Conservation (phyloP, 495 filamentous ascomycete genomes). For the Glarea lozoyensis region DNA sequence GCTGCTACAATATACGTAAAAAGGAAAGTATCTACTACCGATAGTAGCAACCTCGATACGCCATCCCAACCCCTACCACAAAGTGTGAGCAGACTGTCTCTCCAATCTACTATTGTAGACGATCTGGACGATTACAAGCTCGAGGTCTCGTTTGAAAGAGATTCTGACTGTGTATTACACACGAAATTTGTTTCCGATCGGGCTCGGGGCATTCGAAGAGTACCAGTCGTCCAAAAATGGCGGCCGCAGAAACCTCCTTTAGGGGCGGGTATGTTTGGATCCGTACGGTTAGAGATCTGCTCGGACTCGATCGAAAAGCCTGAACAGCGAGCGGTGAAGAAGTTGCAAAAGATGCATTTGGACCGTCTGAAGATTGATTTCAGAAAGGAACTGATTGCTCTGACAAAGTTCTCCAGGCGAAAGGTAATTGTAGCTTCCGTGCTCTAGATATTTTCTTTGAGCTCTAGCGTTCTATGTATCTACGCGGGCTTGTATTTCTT, state of each 20-base stretch:
- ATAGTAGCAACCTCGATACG: no score
- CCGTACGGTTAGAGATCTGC: neutral
- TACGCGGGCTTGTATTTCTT: no score
- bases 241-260: neutral
- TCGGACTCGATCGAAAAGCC: neutral
- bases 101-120: no score
- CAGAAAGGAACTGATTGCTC: conserved; percentile 19
- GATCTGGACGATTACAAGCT: conserved; percentile 5
- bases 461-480: no score
- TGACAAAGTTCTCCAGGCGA: conserved; percentile 17
- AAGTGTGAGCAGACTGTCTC: no score
- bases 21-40: no score
- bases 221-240: neutral
- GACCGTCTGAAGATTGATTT: conserved; percentile 12
- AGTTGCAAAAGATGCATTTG: conserved; percentile 3
- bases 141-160: neutral
- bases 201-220: neutral
- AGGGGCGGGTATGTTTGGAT: conserved; percentile 4
- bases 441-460: no score
- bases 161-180: neutral
- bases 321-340: conserved; percentile 1
- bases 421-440: conserved; percentile 15
- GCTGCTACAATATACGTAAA: no score
- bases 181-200: neutral
- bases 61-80: no score